Conservation (phyloP, 108 stramenopile genomes). For the Nitzschia sp. region DNA sequence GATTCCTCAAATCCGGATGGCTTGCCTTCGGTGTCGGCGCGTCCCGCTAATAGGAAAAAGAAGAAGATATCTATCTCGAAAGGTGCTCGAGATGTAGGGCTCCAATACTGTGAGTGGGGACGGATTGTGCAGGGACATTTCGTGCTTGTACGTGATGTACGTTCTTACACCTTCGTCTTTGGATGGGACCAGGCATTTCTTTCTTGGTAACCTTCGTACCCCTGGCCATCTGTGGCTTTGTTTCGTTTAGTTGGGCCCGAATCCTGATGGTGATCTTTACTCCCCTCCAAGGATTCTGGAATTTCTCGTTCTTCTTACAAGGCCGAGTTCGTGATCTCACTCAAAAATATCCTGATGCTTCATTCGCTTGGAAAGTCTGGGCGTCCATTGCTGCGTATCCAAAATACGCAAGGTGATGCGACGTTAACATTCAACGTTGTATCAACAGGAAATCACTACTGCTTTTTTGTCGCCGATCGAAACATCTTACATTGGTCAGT, state of each 20-base stretch:
- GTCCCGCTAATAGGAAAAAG: not conserved
- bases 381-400: not conserved
- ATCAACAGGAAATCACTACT: no score
- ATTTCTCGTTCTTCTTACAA: not conserved
- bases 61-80: not conserved
- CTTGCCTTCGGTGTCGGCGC: no score
- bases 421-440: no score
- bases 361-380: not conserved
- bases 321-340: not conserved
- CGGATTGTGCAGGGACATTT: no score
- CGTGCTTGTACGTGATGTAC: no score
- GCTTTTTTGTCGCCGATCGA: no score
- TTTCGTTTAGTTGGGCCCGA: not conserved
- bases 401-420: not conserved
- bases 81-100: not conserved
- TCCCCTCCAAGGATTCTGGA: not conserved
- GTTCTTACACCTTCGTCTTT: no score
- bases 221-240: not conserved
- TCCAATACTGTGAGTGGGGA: not conserved
- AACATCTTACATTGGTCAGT: no score
- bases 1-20: no score
- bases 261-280: not conserved
- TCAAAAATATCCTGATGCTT: not conserved
- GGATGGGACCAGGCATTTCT: not conserved
- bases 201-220: not conserved